Evolutionary conservation across 306 rosid species (phyloP).

Genomic region (Quercus parvula): DNA sequence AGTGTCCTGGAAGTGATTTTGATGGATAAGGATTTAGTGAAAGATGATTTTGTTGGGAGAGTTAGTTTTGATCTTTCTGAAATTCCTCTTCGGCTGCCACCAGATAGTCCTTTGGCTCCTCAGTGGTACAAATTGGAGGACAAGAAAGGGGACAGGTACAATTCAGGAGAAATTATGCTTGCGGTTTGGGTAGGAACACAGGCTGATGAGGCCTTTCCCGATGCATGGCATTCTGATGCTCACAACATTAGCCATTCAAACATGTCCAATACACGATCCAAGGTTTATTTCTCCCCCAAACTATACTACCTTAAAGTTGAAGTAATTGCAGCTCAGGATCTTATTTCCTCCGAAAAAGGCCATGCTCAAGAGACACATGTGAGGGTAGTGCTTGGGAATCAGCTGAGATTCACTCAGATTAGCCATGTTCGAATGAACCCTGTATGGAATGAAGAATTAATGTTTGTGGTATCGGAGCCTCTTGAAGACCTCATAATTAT

Average conservation of each 20-base stretch:
- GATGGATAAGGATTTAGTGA: conserved; percentile 77
- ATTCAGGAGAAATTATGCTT: conserved; percentile 75
- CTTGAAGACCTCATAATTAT: conserved; percentile 64
- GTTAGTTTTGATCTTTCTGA: conserved; percentile 57
- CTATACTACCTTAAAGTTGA: conserved; percentile 73
- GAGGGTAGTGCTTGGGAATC: conserved; percentile 58
- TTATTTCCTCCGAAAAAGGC: conserved; percentile 56
- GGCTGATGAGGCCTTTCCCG: conserved; percentile 88
- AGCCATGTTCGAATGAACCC: conserved; percentile 50
- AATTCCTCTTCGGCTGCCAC: conserved; percentile 70
- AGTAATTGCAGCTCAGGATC: conserved; percentile 88
- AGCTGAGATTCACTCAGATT: conserved; percentile 44
- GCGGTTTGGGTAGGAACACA: conserved; percentile 99
- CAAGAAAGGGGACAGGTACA: conserved; percentile 49
- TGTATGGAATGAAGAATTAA: conserved; percentile 77
- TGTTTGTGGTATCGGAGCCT: conserved; percentile 91
- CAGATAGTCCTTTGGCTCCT: conserved; percentile 97
- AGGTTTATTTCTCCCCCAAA: conserved; percentile 91
- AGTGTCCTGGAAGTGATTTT: conserved; percentile 71
- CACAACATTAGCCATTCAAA: conserved; percentile 66
- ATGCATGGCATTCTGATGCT: conserved; percentile 99
- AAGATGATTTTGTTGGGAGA: conserved; percentile 91
- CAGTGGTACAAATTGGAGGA: conserved; percentile 87
- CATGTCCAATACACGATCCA: conserved; percentile 67
- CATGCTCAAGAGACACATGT: conserved; percentile 46